A percentile compares a stretch with the other conserved stretches of the same genome.
Conservation (phyloP, 495 filamentous ascomycete species). For the Aspergillus olivimuriae region DNA sequence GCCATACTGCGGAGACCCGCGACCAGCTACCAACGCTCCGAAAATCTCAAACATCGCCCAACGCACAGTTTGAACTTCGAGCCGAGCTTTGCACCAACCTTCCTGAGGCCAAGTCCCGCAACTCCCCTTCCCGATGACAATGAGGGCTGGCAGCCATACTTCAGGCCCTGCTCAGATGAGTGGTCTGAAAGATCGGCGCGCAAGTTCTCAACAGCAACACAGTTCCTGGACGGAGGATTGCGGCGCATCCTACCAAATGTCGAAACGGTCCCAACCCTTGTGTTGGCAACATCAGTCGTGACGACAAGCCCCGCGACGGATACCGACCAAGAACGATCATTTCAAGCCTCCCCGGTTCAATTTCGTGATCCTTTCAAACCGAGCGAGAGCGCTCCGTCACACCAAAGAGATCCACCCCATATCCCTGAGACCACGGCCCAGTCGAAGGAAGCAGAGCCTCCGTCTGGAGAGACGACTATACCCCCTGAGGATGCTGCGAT, state of each 20-base stretch:
- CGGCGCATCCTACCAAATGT: conserved; percentile 23
- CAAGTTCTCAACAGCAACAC: conserved; percentile 24
- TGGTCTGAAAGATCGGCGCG: conserved; percentile 30
- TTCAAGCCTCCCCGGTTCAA: conserved; percentile 17
- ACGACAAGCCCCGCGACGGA: conserved; percentile 6
- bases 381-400: neutral
- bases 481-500: conserved; percentile 14
- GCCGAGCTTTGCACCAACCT: conserved; percentile 13
- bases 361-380: conserved; percentile 34
- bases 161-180: conserved; percentile 29
- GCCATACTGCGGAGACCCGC: conserved; percentile 64
- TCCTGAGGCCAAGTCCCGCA: conserved; percentile 13
- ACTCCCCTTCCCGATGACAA: conserved; percentile 11
- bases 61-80: conserved; percentile 28
- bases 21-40: conserved; percentile 81
- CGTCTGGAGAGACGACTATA: conserved; percentile 12
- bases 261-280: conserved; percentile 29
- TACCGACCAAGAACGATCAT: conserved; percentile 2
- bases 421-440: too few relatives aligned
- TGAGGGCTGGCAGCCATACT: conserved; percentile 41
- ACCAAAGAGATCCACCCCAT: conserved; percentile 1
- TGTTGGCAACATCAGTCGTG: conserved; percentile 34
- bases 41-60: conserved; percentile 52
- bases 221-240: conserved; percentile 19
- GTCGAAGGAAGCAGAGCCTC: conserved; percentile 24